Conservation (phyloP, 768 basidiomycete species). For the Coprinopsis marcescibilis region DNA sequence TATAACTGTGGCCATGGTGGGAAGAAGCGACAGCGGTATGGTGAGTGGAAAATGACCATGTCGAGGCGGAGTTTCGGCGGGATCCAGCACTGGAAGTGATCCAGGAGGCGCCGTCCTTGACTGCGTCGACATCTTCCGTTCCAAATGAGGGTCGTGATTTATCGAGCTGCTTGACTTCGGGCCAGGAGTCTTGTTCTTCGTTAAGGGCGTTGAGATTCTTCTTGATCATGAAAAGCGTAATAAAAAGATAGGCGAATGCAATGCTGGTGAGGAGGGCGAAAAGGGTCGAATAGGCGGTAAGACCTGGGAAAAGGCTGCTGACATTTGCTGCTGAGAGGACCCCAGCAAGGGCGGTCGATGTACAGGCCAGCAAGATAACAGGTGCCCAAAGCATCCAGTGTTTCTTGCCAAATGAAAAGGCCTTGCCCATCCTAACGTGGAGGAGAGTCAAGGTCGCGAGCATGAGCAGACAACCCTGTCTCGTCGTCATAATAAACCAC, state of each 20-base stretch:
- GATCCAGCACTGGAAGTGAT: conserved; percentile 62
- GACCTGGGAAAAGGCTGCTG: conserved; percentile 52
- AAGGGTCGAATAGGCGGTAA: conserved; percentile 50
- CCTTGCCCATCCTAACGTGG: conserved; percentile 64
- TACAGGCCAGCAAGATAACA: conserved; percentile 44
- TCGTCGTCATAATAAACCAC: conserved; percentile 64
- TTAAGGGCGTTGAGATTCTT: conserved; percentile 54
- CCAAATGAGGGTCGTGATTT: conserved; percentile 58
- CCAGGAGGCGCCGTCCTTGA: conserved; percentile 78
- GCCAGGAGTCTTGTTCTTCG: conserved; percentile 53
- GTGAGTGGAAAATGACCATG: conserved; percentile 71
- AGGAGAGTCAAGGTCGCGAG: conserved; percentile 56
- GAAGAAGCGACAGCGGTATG: conserved; percentile 37
- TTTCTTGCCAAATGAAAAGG: conserved; percentile 61
- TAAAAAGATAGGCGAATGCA: conserved; percentile 53
- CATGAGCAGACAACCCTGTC: conserved; percentile 64
- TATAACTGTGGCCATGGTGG: conserved; percentile 27
- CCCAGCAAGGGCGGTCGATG: conserved; percentile 55
- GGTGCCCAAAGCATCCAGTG: conserved; percentile 77
- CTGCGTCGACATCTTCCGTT: conserved; percentile 66
- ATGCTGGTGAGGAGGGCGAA: conserved; percentile 47
- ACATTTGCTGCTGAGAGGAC: conserved; percentile 51
- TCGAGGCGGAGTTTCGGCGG: conserved; percentile 53
- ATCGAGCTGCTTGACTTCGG: conserved; percentile 44
- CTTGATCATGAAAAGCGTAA: conserved; percentile 60